Evolutionary conservation across 768 basidiomycete species (phyloP).

Genomic region (Sarcodon aspratus): DNA sequence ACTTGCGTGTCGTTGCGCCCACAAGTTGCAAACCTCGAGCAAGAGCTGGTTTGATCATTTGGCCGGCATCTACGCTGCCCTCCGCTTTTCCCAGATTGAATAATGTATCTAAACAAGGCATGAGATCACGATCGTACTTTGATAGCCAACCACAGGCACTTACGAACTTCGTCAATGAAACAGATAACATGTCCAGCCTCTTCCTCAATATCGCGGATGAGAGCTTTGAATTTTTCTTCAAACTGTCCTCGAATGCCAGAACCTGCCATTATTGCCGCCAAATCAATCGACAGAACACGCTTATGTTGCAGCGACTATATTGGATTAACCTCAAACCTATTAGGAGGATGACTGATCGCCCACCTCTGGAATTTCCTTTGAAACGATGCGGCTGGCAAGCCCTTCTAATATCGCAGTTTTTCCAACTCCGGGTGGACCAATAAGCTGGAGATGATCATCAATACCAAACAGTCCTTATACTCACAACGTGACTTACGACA

Average conservation of each 20-base stretch:
- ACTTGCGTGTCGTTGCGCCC: constrained; percentile 80
- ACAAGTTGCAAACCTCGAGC: constrained; percentile 83
- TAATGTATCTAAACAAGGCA: constrained; percentile 40
- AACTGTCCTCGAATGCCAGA: constrained; percentile 89
- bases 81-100: constrained; percentile 88
- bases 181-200: constrained; percentile 80
- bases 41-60: constrained; percentile 89
- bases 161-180: constrained; percentile 92
- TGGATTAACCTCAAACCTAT: not conserved
- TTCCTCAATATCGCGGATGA: constrained; percentile 84
- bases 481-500: constrained; percentile 39
- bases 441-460: constrained; percentile 32
- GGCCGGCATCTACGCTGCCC: constrained; percentile 85
- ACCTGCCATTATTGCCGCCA: constrained; percentile 77
- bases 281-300: constrained; percentile 78
- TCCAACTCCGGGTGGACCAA: constrained; percentile 83
- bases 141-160: constrained; percentile 19
- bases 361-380: constrained; percentile 87
- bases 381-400: constrained; percentile 75
- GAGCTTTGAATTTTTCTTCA: constrained; percentile 86
- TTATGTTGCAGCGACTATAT: constrained; percentile 73
- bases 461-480: not conserved
- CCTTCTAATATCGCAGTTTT: constrained; percentile 92
- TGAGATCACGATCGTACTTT: not conserved
- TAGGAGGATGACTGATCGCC: constrained; percentile 4